phyloP scores from a whole-genome alignment of 2,329 filamentous ascomycete species.

The Ascochyta pisi region DNA sequence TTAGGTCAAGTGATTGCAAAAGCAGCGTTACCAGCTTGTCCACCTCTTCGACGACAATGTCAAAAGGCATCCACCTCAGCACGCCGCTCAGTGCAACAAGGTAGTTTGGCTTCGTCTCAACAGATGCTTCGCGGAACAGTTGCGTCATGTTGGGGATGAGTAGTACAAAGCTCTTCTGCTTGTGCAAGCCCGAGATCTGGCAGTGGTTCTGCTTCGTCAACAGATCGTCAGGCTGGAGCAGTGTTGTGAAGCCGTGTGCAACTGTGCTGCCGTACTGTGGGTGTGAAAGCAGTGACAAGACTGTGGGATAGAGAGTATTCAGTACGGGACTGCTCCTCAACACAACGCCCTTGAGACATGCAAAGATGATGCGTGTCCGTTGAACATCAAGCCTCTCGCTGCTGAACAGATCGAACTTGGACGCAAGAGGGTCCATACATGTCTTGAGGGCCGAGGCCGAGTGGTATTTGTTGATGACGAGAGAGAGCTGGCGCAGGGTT shows the following conservation, averaged over 20 bases:
- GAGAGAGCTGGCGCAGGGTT: constrained; percentile 53
- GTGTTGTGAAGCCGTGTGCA: constrained; percentile 64
- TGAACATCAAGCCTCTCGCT: constrained; percentile 45
- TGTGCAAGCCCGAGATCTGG: constrained; percentile 66
- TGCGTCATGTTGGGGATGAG: constrained; percentile 63
- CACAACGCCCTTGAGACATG: constrained; percentile 66
- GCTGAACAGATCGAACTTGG: constrained; percentile 40
- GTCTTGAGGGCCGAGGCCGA: constrained; percentile 49
- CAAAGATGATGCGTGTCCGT: constrained; percentile 64
- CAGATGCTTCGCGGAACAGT: constrained; percentile 56
- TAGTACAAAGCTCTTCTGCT: constrained; percentile 68
- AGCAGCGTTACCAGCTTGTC: constrained; percentile 65
- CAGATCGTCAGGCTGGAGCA: constrained; percentile 67
- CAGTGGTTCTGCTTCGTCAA: constrained; percentile 67
- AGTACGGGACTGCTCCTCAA: constrained; percentile 60
- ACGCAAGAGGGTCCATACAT: constrained; percentile 50
- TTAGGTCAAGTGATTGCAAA: constrained; percentile 67
- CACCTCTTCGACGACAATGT: constrained; percentile 66
- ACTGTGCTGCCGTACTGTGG: constrained; percentile 58
- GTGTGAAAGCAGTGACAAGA: constrained; percentile 60
- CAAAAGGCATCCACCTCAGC: constrained; percentile 65
- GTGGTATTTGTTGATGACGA: constrained; percentile 58
- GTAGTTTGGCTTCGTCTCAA: constrained; percentile 63
- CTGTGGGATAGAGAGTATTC: constrained; percentile 49
- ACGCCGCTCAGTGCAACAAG: constrained; percentile 69